Evolutionary conservation across 2,329 filamentous ascomycete species (phyloP), one percentile per base, ranked within the genome.

Genomic region (Pezicula radicicola): DNA sequence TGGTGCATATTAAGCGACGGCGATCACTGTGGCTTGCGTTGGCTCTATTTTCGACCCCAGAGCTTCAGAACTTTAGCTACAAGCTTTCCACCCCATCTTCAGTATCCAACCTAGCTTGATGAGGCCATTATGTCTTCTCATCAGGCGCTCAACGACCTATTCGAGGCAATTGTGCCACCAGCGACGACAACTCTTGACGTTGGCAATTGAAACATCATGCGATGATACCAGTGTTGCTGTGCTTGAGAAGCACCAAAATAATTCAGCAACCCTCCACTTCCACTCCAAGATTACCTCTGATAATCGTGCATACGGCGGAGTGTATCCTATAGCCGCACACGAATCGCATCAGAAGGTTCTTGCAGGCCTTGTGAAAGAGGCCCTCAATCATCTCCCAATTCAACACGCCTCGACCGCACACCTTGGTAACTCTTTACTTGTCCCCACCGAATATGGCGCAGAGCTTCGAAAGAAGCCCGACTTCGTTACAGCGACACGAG

Each of bases 171-270:
- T 30, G 25, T 51, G 39, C 30, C 55, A 57, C n/a, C 45, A 54
- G n/a, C 58, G 54, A 16, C 71, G 70, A 25, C 56, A 54, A 39
- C 73, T 82, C 52, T 66, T 80, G 16, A 84, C 80, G 5, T 79
- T 93, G 46, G 88, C 88, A 48, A 91, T 94, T 65, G 89, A 94
- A 68, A 88, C 87, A 9, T 91, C 88, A 3, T 94, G 93, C 77
- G 93, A 97, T 72, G 93, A 97, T 73, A 96, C 92, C 1, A 92
- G 88, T 52, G 91, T 97, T 18, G 88, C 93, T 28, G 72, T 97
- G 45, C 77, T 97, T 37, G 82, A 89, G 49, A 86, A 84, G 60
- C 61, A 60, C 37, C 19, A 54, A 9, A 58, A 64, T 21, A 56
- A 55, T 33, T 59, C 60, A 16, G 83, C 87, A 9, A 75, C 72